phyloP scores from a whole-genome alignment of 352 stramenopile genomes.

The Pythium rishiriense region DNA sequence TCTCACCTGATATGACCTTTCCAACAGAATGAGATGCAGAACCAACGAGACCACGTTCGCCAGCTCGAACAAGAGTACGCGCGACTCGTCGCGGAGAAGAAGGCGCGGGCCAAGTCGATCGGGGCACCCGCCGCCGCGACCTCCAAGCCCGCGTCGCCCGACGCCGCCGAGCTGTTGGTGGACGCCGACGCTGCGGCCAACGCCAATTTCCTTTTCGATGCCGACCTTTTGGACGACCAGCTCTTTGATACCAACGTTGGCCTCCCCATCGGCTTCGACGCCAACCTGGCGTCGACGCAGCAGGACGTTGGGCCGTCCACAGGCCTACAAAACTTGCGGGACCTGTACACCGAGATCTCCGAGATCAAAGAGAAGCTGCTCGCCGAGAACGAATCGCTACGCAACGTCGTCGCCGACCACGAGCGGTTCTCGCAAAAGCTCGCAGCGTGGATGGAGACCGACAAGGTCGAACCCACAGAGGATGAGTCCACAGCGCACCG shows the following conservation, averaged over 20 bases:
- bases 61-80: conserved; percentile 20
- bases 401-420: conserved; percentile 5
- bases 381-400: conserved; percentile 16
- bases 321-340: not conserved
- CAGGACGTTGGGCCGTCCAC: not conserved
- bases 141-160: not conserved
- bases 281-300: not conserved
- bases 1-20: too few relatives aligned
- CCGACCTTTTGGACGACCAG: conserved; percentile 2
- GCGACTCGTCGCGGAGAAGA: conserved; percentile 14
- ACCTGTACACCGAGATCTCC: conserved; percentile 23
- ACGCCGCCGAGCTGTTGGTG: not conserved
- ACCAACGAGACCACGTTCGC: conserved; percentile 18
- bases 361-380: conserved; percentile 20
- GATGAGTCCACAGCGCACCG: conserved; percentile 3
- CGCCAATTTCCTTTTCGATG: conserved; percentile 1
- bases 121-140: not conserved
- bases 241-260: not conserved
- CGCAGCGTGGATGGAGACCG: not conserved
- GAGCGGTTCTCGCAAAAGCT: conserved; percentile 12
- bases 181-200: conserved; percentile 6
- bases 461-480: not conserved
- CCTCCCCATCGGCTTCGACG: not conserved
- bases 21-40: conserved; percentile 21
- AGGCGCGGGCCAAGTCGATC: not conserved